Base-by-base conservation (phyloP, 257 asterid species). In the Lantana camara region DNA sequence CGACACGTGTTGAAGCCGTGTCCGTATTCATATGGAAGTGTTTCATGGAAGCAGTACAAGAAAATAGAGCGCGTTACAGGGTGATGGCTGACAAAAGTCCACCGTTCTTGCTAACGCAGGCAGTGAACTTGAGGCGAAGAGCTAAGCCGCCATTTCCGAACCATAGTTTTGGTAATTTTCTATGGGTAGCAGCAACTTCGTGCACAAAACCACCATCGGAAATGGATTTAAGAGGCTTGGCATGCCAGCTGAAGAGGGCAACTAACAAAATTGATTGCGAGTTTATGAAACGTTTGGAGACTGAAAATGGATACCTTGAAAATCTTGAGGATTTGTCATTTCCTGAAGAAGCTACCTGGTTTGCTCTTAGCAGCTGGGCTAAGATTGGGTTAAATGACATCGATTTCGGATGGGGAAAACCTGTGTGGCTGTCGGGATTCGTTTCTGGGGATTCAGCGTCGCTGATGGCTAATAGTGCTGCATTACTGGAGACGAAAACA, bases 331-430 rank as follows among this genome's bases (percentile, higher is more conserved):
- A 16, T 5, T 45, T 49, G 7, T 44, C 8, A 3, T 35, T 70
- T 12, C 55, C 61, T 1, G 27, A 47, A 40, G 70, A 57, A 19
- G 60, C 66, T 8, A 57, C 35, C 8, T 32, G 50, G 40, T 48
- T 63, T 30, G 49, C 6, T 46, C 45, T 63, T 12, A 70, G 44
- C 24, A 70, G 75, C 24, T 70, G 75, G 75, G 23, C 45, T 1
- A 63, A 63, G 24, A 44, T 63, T 12, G 69, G 69, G 1, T 8
- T 70, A 0, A 61, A 70, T 30, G 65, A 41, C 1, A 8, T 62
- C 14, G 75, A 70, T 30, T 70, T 70, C 0, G 75, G 75, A 2
- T 63, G 70, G 75, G 70, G 75, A 14, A 70, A 12, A 35, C 70
- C 70, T 24, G 47, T 55, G 0, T 70, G 70, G 70, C 9, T 64